Percentiles rank a stretch among this genome's conserved stretches.
phyloP scores from a whole-genome alignment of 2,329 filamentous ascomycete genomes.

The Penicillium sp. region DNA sequence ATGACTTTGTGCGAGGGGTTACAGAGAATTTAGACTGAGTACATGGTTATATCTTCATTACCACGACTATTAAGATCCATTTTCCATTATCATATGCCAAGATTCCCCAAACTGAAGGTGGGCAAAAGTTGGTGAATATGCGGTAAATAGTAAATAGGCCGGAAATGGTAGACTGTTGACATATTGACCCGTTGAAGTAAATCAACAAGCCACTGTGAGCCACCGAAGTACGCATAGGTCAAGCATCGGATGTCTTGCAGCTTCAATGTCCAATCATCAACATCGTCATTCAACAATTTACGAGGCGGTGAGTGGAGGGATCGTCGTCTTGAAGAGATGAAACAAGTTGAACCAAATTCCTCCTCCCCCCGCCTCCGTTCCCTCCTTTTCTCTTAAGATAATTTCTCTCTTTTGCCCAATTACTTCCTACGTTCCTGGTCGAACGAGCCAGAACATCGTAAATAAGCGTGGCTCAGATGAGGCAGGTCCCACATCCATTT shows the following conservation, averaged over 20 bases:
- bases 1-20: slow-evolving; percentile 44
- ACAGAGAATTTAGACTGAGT: slow-evolving; percentile 41
- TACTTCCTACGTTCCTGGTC: slow-evolving; percentile 6
- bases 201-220: too few relatives aligned
- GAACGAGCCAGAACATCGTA: slow-evolving; percentile 4
- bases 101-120: not conserved
- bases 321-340: slow-evolving; percentile 15
- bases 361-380: slow-evolving; percentile 7
- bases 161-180: slow-evolving; percentile 8
- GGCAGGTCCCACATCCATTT: slow-evolving; percentile 8
- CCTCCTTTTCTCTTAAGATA: slow-evolving; percentile 1
- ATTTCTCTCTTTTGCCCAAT: not conserved
- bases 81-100: not conserved
- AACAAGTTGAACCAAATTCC: slow-evolving; percentile 20
- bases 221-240: too few relatives aligned
- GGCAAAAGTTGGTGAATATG: not conserved
- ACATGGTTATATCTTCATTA: too few relatives aligned
- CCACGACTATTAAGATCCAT: not conserved
- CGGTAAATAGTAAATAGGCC: too few relatives aligned
- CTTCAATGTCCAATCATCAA: slow-evolving; percentile 4
- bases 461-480: slow-evolving; percentile 1
- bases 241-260: slow-evolving; percentile 3
- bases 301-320: slow-evolving; percentile 13
- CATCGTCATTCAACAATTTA: slow-evolving; percentile 4
- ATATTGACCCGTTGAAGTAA: not conserved